phyloP scores from a whole-genome alignment of 2,329 filamentous ascomycete species.

The Diaporthe citri region DNA sequence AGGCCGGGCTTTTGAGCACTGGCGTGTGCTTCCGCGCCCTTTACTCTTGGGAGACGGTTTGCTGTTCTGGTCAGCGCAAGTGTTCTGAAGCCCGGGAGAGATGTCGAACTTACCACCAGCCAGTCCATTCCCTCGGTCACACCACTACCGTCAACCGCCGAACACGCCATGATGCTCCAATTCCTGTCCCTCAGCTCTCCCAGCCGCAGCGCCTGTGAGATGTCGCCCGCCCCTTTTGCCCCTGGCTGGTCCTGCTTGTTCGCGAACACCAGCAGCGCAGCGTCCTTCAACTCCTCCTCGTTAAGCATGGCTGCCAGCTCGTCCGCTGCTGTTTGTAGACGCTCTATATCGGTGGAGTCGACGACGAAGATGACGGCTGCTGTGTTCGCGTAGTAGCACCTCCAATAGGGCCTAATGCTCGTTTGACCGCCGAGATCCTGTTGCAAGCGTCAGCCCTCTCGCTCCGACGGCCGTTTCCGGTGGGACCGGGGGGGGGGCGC shows the following conservation, averaged over 20 bases:
- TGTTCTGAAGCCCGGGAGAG: background rate
- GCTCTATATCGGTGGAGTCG: slow-evolving; percentile 97
- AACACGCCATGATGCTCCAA: slow-evolving; percentile 99
- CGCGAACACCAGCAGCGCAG: slow-evolving; percentile 92
- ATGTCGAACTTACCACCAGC: slow-evolving; percentile 78
- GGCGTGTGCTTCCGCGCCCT: background rate
- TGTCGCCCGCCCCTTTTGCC: slow-evolving; percentile 95
- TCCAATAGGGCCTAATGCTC: slow-evolving; percentile 98
- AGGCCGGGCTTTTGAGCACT: background rate
- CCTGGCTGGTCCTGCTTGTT: slow-evolving; percentile 99
- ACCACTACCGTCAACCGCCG: slow-evolving; percentile 93
- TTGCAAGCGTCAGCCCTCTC: slow-evolving; percentile 38
- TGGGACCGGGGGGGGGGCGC: slow-evolving; percentile 46
- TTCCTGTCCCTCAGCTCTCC: slow-evolving; percentile 95
- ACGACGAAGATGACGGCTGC: slow-evolving; percentile 99
- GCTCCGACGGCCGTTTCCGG: slow-evolving; percentile 31
- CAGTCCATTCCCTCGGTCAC: slow-evolving; percentile 99
- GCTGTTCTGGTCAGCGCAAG: slow-evolving; percentile 46
- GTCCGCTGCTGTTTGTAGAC: slow-evolving; percentile 90
- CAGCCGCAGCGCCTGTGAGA: slow-evolving; percentile 90
- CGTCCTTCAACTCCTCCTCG: slow-evolving; percentile 95
- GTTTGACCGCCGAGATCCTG: slow-evolving; percentile 96
- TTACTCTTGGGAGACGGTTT: slow-evolving; percentile 58
- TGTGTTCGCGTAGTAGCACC: slow-evolving; percentile 99
- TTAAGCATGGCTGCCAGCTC: slow-evolving; percentile 96